Evolutionary conservation across 305 asterid genomes (phyloP), one percentile per base, ranked within the genome.

Genomic region (Rubia peregrina): DNA sequence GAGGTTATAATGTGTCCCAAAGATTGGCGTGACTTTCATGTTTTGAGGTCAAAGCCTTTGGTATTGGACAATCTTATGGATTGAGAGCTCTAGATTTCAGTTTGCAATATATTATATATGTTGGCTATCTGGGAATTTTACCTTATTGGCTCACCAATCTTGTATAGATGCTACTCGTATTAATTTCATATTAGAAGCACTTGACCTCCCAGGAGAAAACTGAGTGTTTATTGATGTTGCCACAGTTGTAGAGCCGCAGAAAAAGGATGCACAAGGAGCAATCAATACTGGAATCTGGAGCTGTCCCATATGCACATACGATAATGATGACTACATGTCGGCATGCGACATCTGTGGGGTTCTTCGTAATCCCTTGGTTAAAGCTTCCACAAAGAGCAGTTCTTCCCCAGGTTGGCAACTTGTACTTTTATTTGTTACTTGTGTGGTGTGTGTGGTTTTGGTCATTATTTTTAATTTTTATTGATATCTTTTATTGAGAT

Each of bases 331-430:
- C 57, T 66, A 75, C 59, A 73, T 86, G 89, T 77, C 88, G 57
- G 84, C 89, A 46, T 91, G 97, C 75, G 96, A 91, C 73, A 91
- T 91, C 77, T 91, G 96, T 78, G 97, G 97, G 62, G 98, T 91
- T 71, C 83, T 94, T 65, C 89, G 96, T 60, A 85, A 88, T 80
- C 98, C 97, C 64, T 88, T 89, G 88, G 90, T 88, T 71, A 91
- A 88, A 81, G 68, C 75, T 73, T 80, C 77, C 73, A 71, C 53
- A 38, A 62, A 53, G 66, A 59, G 64, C 51, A 49, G 33, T 51
- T 30, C 62, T 68, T 53, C 62, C 48, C 1, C 78, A 68, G 73
- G 77, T 74, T 68, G 43, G 73, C 62, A 38, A 44, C 59, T 65
- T 4, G 17, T 57, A 7, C 51, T 73, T 36, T 7, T 16, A n/a